Percentiles rank a stretch among this genome's conserved stretches.
Conservation (phyloP, 306 rosid genomes). For the Rosa chinensis region DNA sequence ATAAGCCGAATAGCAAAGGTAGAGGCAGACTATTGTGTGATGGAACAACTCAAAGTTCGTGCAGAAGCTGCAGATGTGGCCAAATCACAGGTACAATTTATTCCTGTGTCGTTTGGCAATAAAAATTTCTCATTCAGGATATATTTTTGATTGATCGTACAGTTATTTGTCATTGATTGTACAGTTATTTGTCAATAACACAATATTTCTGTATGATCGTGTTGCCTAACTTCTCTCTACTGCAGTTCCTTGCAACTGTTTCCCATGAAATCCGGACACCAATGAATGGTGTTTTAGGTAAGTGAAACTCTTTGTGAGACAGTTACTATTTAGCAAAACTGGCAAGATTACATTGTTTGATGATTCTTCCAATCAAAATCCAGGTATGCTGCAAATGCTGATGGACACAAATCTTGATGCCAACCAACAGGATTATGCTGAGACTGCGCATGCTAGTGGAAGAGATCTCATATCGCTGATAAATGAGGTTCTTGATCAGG, state of each 20-base stretch:
- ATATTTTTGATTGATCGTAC: no score
- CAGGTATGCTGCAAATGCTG: constrained; percentile 97
- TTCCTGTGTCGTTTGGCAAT: constrained; percentile 14
- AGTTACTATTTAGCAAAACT: constrained; percentile 18
- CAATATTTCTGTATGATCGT: constrained; percentile 2
- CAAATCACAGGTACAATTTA: constrained; percentile 72
- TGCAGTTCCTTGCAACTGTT: constrained; percentile 95
- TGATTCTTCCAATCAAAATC: constrained; percentile 26
- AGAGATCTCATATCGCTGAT: constrained; percentile 80
- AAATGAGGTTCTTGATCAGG: constrained; percentile 96
- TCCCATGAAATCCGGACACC: constrained; percentile 99
- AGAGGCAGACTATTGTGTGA: constrained; percentile 65
- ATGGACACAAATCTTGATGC: constrained; percentile 89
- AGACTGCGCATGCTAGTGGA: constrained; percentile 84
- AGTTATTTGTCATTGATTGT: neutral
- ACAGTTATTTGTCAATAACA: neutral
- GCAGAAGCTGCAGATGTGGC: constrained; percentile 99
- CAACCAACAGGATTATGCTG: constrained; percentile 77
- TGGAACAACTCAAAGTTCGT: constrained; percentile 66
- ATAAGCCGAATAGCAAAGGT: constrained; percentile 77
- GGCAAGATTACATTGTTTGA: constrained; percentile 24
- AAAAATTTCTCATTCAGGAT: constrained; percentile 2
- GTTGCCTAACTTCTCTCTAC: constrained; percentile 22
- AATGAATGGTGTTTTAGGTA: constrained; percentile 98
- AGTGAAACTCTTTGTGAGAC: constrained; percentile 15